Evolutionary conservation across 805 yeast genomes (phyloP).

Genomic region (Scheffersomyces lignosus): DNA sequence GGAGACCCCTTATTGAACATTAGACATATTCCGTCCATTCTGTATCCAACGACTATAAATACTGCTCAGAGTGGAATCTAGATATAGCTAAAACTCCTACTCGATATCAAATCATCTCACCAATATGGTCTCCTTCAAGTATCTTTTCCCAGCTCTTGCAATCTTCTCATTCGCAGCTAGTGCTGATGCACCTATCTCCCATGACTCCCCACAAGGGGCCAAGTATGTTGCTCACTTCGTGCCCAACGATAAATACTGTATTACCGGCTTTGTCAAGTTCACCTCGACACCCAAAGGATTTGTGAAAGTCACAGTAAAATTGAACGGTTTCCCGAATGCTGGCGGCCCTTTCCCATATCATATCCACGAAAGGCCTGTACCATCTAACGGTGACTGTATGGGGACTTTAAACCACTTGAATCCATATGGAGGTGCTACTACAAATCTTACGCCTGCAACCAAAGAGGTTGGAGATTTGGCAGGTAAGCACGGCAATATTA

Average conservation of each 20-base stretch:
- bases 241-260: conserved; percentile 13
- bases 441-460: conserved; percentile 19
- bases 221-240: conserved; percentile 28
- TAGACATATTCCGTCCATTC: too few species aligned
- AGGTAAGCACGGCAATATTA: conserved; percentile 38
- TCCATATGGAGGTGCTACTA: conserved; percentile 35
- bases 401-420: conserved; percentile 37
- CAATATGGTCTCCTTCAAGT: conserved; percentile 12
- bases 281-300: conserved; percentile 30
- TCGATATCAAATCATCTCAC: too few species aligned
- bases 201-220: conserved; percentile 30
- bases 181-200: conserved; percentile 23
- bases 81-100: too few species aligned
- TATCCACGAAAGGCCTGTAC: conserved; percentile 38
- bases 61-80: too few species aligned
- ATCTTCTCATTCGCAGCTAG: conserved; percentile 16
- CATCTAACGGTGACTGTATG: conserved; percentile 29
- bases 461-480: conserved; percentile 40
- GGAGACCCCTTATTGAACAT: too few species aligned
- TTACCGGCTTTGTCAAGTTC: conserved; percentile 32
- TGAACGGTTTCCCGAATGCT: conserved; percentile 29
- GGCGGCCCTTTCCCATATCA: conserved; percentile 45
- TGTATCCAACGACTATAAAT: too few species aligned
- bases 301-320: conserved; percentile 31
- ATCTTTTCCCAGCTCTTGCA: conserved; percentile 7